Conservation (phyloP, 768 basidiomycete species). For the Boletus pseudo-olivaceus region DNA sequence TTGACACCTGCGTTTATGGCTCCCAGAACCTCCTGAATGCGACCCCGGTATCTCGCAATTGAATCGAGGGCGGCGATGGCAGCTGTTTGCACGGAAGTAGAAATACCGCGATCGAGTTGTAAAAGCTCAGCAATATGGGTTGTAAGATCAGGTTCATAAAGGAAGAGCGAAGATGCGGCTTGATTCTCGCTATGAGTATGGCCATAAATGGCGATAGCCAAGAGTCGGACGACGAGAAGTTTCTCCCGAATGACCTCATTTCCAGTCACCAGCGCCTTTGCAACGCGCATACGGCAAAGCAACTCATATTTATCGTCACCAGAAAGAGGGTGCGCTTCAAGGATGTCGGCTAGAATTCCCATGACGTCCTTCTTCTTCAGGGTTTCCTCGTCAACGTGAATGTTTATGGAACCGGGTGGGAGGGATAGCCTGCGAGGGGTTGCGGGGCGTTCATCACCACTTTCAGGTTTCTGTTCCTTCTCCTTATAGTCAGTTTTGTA, state of each 20-base stretch:
- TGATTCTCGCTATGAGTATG: conserved; percentile 80
- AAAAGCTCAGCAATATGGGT: conserved; percentile 85
- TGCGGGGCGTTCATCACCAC: conserved; percentile 38
- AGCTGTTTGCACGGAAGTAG: conserved; percentile 72
- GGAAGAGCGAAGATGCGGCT: conserved; percentile 78
- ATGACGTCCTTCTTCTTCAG: conserved; percentile 63
- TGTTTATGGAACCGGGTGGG: conserved; percentile 48
- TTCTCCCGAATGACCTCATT: conserved; percentile 68
- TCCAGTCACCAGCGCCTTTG: conserved; percentile 60
- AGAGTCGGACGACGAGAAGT: conserved; percentile 73
- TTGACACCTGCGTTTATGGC: conserved; percentile 94
- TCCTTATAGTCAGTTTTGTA: conserved; percentile 61
- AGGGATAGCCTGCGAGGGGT: conserved; percentile 48
- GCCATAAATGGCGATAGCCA: conserved; percentile 88
- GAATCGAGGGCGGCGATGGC: conserved; percentile 91
- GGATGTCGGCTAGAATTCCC: conserved; percentile 70
- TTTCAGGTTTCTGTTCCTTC: conserved; percentile 46
- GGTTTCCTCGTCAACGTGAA: conserved; percentile 61
- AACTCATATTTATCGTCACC: conserved; percentile 85
- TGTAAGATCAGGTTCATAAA: conserved; percentile 93
- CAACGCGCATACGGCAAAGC: conserved; percentile 79
- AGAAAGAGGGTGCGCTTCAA: conserved; percentile 66
- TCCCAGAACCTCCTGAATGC: conserved; percentile 81
- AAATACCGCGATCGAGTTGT: conserved; percentile 71
- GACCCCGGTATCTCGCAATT: conserved; percentile 77